Percentiles rank a stretch among this genome's conserved stretches.
phyloP scores from a whole-genome alignment of 192 early-diverging fungal species.

The Rhizophagus clarus region DNA sequence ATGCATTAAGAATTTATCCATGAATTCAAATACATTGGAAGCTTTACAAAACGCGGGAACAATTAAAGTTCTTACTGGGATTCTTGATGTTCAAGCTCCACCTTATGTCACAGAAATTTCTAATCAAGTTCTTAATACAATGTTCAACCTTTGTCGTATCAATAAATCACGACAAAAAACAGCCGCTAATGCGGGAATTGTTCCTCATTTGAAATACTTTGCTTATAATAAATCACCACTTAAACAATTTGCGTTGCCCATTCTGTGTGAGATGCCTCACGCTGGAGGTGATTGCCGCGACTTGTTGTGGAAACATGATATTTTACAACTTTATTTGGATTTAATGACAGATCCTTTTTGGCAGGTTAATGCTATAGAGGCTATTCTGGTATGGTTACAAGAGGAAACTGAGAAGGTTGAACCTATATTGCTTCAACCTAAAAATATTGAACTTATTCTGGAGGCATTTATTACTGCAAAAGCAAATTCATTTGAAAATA shows the following conservation, averaged over 20 bases:
- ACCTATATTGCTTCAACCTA: slow-evolving; percentile 37
- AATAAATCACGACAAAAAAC: slow-evolving; percentile 57
- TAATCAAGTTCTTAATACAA: slow-evolving; percentile 60
- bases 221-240: slow-evolving; percentile 48
- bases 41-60: slow-evolving; percentile 48
- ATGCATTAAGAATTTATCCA: slow-evolving; percentile 64
- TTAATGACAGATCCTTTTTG: slow-evolving; percentile 58
- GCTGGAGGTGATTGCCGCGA: slow-evolving; percentile 49
- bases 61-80: slow-evolving; percentile 50
- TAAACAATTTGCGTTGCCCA: slow-evolving; percentile 64
- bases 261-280: slow-evolving; percentile 64
- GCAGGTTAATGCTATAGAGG: slow-evolving; percentile 63
- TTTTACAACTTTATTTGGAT: slow-evolving; percentile 47
- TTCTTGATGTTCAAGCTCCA: slow-evolving; percentile 39
- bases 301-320: slow-evolving; percentile 51
- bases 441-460: slow-evolving; percentile 42
- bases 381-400: slow-evolving; percentile 57
- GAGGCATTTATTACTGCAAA: slow-evolving; percentile 49
- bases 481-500: slow-evolving; percentile 56
- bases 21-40: slow-evolving; percentile 58
- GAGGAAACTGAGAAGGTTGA: slow-evolving; percentile 46
- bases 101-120: slow-evolving; percentile 40
- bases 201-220: slow-evolving; percentile 57
- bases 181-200: slow-evolving; percentile 56
- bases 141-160: slow-evolving; percentile 65